Evolutionary conservation across 768 basidiomycete species (phyloP).

Genomic region (Pluteus cervinus): DNA sequence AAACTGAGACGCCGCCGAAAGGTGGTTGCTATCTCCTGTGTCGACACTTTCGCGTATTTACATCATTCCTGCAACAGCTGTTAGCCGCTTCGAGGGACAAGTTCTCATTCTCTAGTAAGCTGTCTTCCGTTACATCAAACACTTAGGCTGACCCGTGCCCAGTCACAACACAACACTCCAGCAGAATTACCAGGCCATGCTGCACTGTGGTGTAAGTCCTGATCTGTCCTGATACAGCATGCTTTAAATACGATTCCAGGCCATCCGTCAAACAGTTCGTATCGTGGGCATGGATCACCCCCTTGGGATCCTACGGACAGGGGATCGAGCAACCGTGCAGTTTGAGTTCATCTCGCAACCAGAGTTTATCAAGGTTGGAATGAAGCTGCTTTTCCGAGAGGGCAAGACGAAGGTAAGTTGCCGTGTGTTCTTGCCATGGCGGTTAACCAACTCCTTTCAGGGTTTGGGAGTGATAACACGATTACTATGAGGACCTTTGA

Average conservation of each 20-base stretch:
- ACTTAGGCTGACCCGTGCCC: conserved; percentile 6
- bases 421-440: conserved; percentile 2
- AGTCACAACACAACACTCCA: conserved; percentile 93
- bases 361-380: conserved; percentile 89
- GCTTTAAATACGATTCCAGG: conserved; percentile 34
- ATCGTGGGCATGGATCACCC: conserved; percentile 91
- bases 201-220: conserved; percentile 75
- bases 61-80: conserved; percentile 39
- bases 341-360: conserved; percentile 93
- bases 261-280: conserved; percentile 85
- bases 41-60: not conserved
- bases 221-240: conserved; percentile 1
- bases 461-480: conserved; percentile 75
- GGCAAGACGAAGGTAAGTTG: conserved; percentile 84
- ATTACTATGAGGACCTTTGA: conserved; percentile 36
- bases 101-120: conserved; percentile 88
- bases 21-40: conserved; percentile 32
- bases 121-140: not conserved
- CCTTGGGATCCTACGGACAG: conserved; percentile 84
- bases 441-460: conserved; percentile 26
- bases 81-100: conserved; percentile 86
- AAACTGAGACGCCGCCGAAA: conserved; percentile 71
- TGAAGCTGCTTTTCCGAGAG: conserved; percentile 91
- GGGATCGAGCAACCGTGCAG: conserved; percentile 89
- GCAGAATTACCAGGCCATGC: conserved; percentile 91